Evolutionary conservation across 1,284 basidiomycete species (phyloP), one percentile per base, ranked within the genome.

Genomic region (Puccinia triticina): DNA sequence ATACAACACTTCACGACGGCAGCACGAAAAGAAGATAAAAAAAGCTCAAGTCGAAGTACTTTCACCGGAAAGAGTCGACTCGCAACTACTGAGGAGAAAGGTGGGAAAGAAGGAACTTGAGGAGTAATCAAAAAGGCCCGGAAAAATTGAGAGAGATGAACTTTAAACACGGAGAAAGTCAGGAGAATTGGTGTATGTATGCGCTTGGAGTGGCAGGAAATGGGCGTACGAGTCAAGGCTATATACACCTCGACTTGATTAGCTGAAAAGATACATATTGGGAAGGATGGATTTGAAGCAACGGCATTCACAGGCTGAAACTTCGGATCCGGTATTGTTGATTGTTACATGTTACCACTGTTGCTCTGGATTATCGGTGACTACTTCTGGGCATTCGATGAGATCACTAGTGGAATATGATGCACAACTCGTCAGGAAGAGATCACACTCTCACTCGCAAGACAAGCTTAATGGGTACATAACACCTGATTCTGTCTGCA

Each of bases 321-420:
- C 18, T 55, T 55, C 23, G 53, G 53, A 55, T 55, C 53, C 53
- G 23, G 53, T n/a, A 7, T 59, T 59, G 57, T 11, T 59, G 12
- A 59, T 59, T 26, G n/a, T 26, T 59, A 11, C 11, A 37, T 64
- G 29, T 64, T 64, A 34, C 10, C 61, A 37, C 37, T 10, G 61
- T 64, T 21, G 61, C 34, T 64, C 61, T 64, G 61, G 61, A 64
- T 64, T 37, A 26, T 59, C 57, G 29, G 14, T 64, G 32, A 14
- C 1, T 2, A 37, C 26, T 64, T 64, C 21, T 37, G 12, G 34
- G 7, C 10, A 3, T 37, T n/a, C 4, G 32, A 29, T 64, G 32
- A 37, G 16, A 12, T 34, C 61, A 64, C 10, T 14, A 21, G 61
- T 29, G n/a, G n/a, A n/a, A n/a, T n/a, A n/a, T n/a, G n/a, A n/a